Evolutionary conservation across 2,329 filamentous ascomycete species (phyloP).

Genomic region (Leptographium lundbergii): DNA sequence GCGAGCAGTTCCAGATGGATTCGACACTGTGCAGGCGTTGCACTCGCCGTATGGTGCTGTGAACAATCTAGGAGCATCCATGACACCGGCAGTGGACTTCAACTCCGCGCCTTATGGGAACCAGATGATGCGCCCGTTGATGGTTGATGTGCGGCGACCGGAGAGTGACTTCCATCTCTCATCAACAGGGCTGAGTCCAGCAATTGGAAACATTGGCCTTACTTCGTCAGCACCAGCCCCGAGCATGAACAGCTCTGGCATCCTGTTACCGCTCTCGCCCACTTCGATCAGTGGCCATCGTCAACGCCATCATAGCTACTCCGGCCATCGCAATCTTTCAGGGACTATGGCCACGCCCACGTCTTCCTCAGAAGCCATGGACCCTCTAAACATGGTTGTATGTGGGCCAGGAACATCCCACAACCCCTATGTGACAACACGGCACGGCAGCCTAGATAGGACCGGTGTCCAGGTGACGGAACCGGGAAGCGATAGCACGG

Average conservation of each 20-base stretch:
- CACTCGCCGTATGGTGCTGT: slow-evolving; percentile 55
- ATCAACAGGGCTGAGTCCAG: slow-evolving; percentile 52
- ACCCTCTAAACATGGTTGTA: neutral
- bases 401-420: slow-evolving; percentile 28
- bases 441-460: slow-evolving; percentile 33
- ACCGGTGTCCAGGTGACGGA: slow-evolving; percentile 17
- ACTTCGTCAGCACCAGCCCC: slow-evolving; percentile 29
- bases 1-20: slow-evolving; percentile 57
- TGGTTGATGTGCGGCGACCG: slow-evolving; percentile 53
- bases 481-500: neutral
- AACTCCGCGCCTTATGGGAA: slow-evolving; percentile 37
- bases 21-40: slow-evolving; percentile 56
- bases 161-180: slow-evolving; percentile 49
- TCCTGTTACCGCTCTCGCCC: slow-evolving; percentile 45
- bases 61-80: slow-evolving; percentile 34
- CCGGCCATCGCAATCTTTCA: slow-evolving; percentile 22
- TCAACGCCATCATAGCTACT: slow-evolving; percentile 39
- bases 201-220: slow-evolving; percentile 55
- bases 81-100: slow-evolving; percentile 37
- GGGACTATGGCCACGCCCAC: neutral
- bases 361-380: neutral
- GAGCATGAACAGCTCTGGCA: slow-evolving; percentile 37
- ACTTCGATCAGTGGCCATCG: slow-evolving; percentile 23
- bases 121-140: slow-evolving; percentile 53
- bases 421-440: slow-evolving; percentile 34